Conservation (phyloP, 2,329 filamentous ascomycete species). For the Penicillium fuscoglaucum region DNA sequence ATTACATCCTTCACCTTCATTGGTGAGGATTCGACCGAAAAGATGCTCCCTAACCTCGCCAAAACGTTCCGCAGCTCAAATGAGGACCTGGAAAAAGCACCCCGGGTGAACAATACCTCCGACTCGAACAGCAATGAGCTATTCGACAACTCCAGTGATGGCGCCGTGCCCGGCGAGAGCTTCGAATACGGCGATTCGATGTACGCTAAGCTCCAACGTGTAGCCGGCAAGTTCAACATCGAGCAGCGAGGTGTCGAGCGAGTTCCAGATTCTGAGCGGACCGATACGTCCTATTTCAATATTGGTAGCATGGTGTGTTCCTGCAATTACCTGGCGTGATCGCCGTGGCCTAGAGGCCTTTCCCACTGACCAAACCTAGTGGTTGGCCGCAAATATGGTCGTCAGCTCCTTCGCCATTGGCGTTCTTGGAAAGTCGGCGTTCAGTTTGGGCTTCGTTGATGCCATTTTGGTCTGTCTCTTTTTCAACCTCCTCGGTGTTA, state of each 20-base stretch:
- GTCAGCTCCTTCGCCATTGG: constrained; percentile 76
- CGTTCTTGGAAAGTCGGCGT: constrained; percentile 66
- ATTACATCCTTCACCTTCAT: constrained; percentile 15
- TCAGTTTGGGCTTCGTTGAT: constrained; percentile 70
- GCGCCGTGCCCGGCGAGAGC: constrained; percentile 58
- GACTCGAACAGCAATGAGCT: constrained; percentile 34
- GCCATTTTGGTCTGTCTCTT: constrained; percentile 71
- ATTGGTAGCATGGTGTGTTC: constrained; percentile 68
- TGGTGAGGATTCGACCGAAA: constrained; percentile 14
- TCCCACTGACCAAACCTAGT: constrained; percentile 50
- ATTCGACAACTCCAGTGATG: constrained; percentile 25
- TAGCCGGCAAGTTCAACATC: constrained; percentile 65
- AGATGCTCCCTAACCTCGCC: constrained; percentile 16
- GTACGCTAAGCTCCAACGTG: constrained; percentile 61
- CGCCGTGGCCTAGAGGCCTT: constrained; percentile 11
- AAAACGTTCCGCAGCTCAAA: constrained; percentile 25
- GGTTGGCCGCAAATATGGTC: constrained; percentile 77
- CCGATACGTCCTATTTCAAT: constrained; percentile 64
- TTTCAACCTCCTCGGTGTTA: constrained; percentile 71
- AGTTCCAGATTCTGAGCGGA: constrained; percentile 68
- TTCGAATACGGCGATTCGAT: constrained; percentile 58
- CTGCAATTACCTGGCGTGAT: constrained; percentile 13
- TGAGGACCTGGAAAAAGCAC: constrained; percentile 37
- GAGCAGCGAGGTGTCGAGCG: constrained; percentile 76
- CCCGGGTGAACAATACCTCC: constrained; percentile 29